A percentile compares a stretch with the other conserved stretches of the same genome.
phyloP scores from a whole-genome alignment of 2,329 filamentous ascomycete species.

The Aspergillus aculeatinus region DNA sequence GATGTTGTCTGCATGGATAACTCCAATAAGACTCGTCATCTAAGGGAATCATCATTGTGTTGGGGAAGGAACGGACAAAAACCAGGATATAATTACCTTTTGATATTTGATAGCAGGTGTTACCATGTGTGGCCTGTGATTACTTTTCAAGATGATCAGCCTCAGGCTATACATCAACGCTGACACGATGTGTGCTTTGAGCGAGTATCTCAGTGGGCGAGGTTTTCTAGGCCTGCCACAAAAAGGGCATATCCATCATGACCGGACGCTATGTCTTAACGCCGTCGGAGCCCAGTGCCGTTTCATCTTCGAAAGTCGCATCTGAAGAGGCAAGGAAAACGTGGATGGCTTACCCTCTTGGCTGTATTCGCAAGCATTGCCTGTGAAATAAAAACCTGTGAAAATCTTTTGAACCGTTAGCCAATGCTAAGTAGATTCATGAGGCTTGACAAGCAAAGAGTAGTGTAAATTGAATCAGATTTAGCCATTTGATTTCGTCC shows the following conservation, averaged over 20 bases:
- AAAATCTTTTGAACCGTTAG: conserved; percentile 22
- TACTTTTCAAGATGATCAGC: conserved; percentile 22
- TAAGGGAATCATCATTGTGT: conserved; percentile 53
- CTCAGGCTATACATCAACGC: conserved; percentile 21
- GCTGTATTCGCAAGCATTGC: background rate
- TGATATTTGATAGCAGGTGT: background rate
- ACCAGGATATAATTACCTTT: conserved; percentile 18
- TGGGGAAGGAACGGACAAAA: background rate
- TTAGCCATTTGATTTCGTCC: conserved; percentile 85
- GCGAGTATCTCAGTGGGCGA: conserved; percentile 78
- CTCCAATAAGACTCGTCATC: conserved; percentile 67
- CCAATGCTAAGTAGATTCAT: conserved; percentile 5
- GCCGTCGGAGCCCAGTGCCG: conserved; percentile 96
- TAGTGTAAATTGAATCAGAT: conserved; percentile 59
- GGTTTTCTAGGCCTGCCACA: conserved; percentile 99
- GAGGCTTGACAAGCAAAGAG: conserved; percentile 16
- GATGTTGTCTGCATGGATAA: conserved; percentile 61
- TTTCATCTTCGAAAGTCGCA: conserved; percentile 38
- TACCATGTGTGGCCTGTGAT: background rate
- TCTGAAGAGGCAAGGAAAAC: conserved; percentile 1
- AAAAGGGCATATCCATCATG: conserved; percentile 83
- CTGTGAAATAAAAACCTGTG: background rate
- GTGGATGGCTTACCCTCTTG: conserved; percentile 25
- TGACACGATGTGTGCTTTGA: conserved; percentile 22
- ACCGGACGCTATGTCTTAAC: conserved; percentile 51